Base-by-base conservation (phyloP, 2,329 filamentous ascomycete species). In the Moelleriella libera region DNA sequence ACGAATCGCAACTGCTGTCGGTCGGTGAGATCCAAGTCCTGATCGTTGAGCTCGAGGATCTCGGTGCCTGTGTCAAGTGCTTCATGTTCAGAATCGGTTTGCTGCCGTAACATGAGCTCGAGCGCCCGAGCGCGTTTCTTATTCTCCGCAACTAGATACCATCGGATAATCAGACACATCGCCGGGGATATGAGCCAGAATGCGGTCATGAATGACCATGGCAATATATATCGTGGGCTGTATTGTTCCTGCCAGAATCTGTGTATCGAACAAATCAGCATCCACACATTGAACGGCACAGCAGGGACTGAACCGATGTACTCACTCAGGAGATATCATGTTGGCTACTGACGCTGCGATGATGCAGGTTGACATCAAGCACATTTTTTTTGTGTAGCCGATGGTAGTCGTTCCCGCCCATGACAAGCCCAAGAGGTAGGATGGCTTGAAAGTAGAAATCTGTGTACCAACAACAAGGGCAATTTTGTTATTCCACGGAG, bases 311-410 rank as follows among this genome's bases (percentile, higher is more conserved):
- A 21, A 3, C 21, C 21, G 21, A 37, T 37, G 8, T 14, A 51
- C 56, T 51, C 48, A 58, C 57, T 58, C 56, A 2, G 57, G 56
- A 0, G 57, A 60, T 34, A 60, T 57, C 54, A 60, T 60, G 44
- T 59, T 57, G 8, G 55, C 55, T 7, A 52, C 53, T 5, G 55
- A 49, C 7, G 54, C 54, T 7, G 55, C 52, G 11, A 57, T 50
- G 31, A 57, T 46, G 21, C 54, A 55, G 10, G 54, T 53, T 5
- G 55, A 54, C 52, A 57, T 53, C 12, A 57, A 48, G 39, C 48
- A 50, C 2, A 55, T 51, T 44, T 56, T 56, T 47, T 55, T 55
- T 31, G 54, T 56, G 44, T 55, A 54, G 21, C 55, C 55, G 8
- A 47, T 51, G 3, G 55, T 57, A 2, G 55, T 53, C 1, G 54